Conservation (phyloP, 495 filamentous ascomycete genomes). For the Tuber magnatum region DNA sequence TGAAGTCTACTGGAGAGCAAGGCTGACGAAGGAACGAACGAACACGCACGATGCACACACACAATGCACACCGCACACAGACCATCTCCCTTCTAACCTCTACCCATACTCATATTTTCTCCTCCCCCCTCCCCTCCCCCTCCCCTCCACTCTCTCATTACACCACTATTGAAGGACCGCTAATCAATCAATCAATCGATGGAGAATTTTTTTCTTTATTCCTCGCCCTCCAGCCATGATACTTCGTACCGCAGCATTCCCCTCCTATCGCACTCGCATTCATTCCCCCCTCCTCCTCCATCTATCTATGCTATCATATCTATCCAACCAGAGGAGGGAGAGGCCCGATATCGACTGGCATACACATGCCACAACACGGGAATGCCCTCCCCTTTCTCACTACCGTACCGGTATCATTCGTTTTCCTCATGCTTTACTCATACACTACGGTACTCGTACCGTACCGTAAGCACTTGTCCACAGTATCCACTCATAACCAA, state of each 20-base stretch:
- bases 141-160: background rate
- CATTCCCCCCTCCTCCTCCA: background rate
- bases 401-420: conserved; percentile 12
- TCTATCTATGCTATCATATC: too few relatives aligned
- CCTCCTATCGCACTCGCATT: conserved; percentile 14
- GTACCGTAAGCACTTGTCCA: background rate
- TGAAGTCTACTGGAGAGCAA: background rate
- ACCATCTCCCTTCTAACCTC: too few relatives aligned
- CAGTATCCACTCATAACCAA: background rate
- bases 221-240: conserved; percentile 13
- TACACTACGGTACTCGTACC: conserved; percentile 7
- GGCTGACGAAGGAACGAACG: background rate
- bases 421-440: conserved; percentile 6
- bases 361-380: conserved; percentile 15
- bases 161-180: background rate
- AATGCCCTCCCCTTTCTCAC: conserved; percentile 14
- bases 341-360: conserved; percentile 9
- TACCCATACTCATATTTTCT: too few relatives aligned
- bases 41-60: background rate
- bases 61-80: background rate
- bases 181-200: background rate
- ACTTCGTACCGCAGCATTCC: too few relatives aligned
- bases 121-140: too few relatives aligned
- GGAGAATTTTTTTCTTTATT: background rate
- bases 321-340: background rate